Evolutionary conservation across 169 alveolate species (phyloP).

Genomic region (Eimeria brunetti): DNA sequence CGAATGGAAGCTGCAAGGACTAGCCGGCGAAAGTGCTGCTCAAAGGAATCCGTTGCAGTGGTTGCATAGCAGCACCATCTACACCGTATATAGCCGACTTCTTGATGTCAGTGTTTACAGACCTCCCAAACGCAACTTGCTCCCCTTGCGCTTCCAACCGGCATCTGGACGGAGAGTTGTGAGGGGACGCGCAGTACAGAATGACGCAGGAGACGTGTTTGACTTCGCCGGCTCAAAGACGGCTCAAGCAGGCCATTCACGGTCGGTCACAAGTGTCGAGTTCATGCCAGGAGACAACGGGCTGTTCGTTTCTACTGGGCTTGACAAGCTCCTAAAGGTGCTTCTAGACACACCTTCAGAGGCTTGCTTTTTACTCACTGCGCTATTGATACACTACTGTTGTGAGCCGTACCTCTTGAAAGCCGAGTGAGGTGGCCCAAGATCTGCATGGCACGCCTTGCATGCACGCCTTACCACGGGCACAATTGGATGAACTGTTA

Average conservation of each 20-base stretch:
- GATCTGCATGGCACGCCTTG: neutral
- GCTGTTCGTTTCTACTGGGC: constrained; percentile 74
- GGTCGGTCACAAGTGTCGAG: constrained; percentile 71
- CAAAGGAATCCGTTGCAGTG: neutral
- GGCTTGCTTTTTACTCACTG: neutral
- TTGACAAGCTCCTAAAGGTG: constrained; percentile 73
- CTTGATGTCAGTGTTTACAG: neutral
- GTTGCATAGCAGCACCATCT: neutral
- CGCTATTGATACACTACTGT: neutral
- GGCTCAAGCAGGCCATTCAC: constrained; percentile 70
- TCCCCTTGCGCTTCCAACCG: constrained; percentile 68
- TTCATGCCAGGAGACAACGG: constrained; percentile 79
- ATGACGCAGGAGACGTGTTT: neutral
- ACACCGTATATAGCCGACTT: neutral
- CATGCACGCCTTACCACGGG: neutral
- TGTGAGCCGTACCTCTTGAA: neutral
- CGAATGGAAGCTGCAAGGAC: neutral
- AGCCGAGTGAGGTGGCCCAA: neutral
- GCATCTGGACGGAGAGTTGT: neutral
- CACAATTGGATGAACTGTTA: neutral
- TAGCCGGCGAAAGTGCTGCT: neutral
- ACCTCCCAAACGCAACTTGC: constrained; percentile 69
- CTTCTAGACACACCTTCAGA: neutral
- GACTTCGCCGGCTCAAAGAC: neutral
- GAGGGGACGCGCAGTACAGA: neutral